Base-by-base conservation (phyloP, 2,329 filamentous ascomycete genomes). In the Tympanopsis confertula region DNA sequence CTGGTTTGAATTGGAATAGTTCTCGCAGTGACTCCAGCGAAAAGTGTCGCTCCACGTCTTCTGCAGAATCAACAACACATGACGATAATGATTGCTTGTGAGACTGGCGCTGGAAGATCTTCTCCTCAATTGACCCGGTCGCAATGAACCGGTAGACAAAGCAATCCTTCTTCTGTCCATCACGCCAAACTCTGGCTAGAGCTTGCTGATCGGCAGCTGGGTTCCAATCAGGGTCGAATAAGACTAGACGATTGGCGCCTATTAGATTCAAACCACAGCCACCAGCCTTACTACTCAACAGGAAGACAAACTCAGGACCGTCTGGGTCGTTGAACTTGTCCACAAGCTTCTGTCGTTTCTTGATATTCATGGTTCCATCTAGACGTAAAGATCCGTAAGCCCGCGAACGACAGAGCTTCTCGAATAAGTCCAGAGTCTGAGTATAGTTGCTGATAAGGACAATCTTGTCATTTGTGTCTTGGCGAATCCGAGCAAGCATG, bases 61-160 rank as follows among this genome's bases (percentile, higher is more conserved):
- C 89, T 1, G 86, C 89, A 3, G 84, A 88, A 58, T 98, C 91
- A 5, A 98, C 91, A 4, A 98, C 91, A 49, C 88, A 95, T 0
- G 86, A 94, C 1, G 89, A 96, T 2, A 98, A 68, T 5, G 86
- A 93, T 60, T 98, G 91, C 61, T 98, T 98, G 67, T 98, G 93
- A 1, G 86, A 94, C 54, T 98, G 91, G 7, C 93, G 82, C 59
- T 98, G 91, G 64, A 98, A 98, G 48, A 98, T 95, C 64, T 98
- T 98, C 60, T 98, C 91, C 55, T 98, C 91, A 43, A 98, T 98
- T 0, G 88, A 95, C 3, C 91, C 91, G 0, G 93, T 96, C 0
- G 88, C 85, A 50, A 98, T 98, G 63, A 98, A 98, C n/a, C 91
- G 84, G 58, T 98, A 98, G 13, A 98, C 91, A 50, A 98, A 98